phyloP scores from a whole-genome alignment of 176 grass and related monocot genomes.

The Elymus sibiricus region DNA sequence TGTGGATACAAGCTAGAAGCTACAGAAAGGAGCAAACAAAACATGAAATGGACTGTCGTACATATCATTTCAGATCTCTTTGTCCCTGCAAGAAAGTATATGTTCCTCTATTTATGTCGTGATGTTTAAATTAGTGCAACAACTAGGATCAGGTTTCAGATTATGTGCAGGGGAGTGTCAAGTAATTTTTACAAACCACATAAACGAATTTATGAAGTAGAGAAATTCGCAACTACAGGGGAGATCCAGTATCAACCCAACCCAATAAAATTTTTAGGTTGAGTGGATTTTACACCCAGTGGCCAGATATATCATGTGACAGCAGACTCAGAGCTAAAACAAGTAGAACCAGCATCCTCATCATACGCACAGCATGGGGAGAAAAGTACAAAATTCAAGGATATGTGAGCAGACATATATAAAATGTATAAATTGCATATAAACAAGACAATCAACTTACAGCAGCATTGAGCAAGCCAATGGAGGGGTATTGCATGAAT shows the following conservation, averaged over 20 bases:
- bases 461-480: constrained; percentile 8
- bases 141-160: not conserved
- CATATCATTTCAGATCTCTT: not conserved
- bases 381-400: not conserved
- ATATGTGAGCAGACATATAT: not conserved
- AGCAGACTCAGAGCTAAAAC: not conserved
- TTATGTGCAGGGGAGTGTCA: not conserved
- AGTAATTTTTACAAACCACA: not conserved
- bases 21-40: not conserved
- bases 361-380: not conserved
- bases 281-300: not conserved
- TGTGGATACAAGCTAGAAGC: not conserved
- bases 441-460: not conserved
- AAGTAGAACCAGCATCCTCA: not conserved
- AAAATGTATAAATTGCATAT: not conserved
- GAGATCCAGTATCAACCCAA: not conserved
- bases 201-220: not conserved
- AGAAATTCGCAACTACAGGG: not conserved
- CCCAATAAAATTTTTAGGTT: not conserved
- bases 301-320: not conserved
- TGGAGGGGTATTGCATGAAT: not conserved
- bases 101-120: not conserved
- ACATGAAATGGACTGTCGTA: not conserved
- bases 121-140: not conserved
- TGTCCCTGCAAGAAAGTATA: not conserved